phyloP scores from a whole-genome alignment of 371 early-diverging fungal species.

The Gilbertella persicaria region DNA sequence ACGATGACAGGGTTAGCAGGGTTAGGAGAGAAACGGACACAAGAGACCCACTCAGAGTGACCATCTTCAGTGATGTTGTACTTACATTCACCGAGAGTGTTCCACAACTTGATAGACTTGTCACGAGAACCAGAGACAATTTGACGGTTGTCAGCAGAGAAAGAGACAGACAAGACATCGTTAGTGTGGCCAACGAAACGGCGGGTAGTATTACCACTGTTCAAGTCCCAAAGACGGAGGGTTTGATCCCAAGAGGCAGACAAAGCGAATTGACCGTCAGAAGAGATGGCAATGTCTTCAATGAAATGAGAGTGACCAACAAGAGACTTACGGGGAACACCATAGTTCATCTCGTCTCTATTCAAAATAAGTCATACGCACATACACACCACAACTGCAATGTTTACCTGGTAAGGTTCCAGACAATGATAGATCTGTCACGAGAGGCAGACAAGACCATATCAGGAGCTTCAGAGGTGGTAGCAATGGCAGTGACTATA shows the following conservation, averaged over 20 bases:
- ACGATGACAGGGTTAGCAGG: constrained; percentile 96
- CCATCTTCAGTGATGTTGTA: constrained; percentile 91
- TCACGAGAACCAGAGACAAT: constrained; percentile 98
- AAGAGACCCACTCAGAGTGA: constrained; percentile 98
- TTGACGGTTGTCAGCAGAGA: constrained; percentile 99
- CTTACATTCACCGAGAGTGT: constrained; percentile 99
- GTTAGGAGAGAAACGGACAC: constrained; percentile 99
- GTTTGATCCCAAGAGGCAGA: constrained; percentile 99
- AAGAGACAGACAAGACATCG: constrained; percentile 97
- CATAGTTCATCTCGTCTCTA: constrained; percentile 90
- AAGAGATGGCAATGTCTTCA: constrained; percentile 95
- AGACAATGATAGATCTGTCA: constrained; percentile 96
- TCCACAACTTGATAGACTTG: constrained; percentile 99
- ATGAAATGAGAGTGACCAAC: constrained; percentile 98
- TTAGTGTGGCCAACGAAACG: constrained; percentile 96
- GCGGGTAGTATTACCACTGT: constrained; percentile 91
- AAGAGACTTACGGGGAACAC: constrained; percentile 87
- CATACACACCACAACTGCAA: too few relatives aligned
- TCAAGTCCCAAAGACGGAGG: constrained; percentile 97
- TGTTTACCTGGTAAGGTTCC: constrained; percentile 81
- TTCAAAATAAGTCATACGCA: not conserved
- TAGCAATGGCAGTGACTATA: constrained; percentile 92
- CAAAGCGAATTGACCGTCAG: constrained; percentile 96
- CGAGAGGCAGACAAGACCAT: constrained; percentile 93
- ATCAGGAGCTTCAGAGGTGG: constrained; percentile 91